Evolutionary conservation across 2,329 filamentous ascomycete species (phyloP).

Genomic region (Bimuria novae-zelandiae): DNA sequence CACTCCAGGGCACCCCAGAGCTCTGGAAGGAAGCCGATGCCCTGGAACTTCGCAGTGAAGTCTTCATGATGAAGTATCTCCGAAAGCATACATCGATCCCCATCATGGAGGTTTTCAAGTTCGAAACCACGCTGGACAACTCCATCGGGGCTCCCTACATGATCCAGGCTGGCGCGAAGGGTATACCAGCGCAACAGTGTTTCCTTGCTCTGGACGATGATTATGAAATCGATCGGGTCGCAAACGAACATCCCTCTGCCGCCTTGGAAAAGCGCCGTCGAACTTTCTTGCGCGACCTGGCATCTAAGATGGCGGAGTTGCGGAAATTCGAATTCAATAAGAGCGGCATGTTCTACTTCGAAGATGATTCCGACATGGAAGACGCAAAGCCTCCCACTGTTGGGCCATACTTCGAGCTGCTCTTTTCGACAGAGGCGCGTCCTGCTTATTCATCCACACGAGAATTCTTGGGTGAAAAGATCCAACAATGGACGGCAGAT

Average conservation of each 20-base stretch:
- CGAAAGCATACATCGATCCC: constrained; percentile 9
- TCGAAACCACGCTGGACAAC: constrained; percentile 17
- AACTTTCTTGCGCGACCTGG: constrained; percentile 13
- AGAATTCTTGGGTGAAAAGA: not conserved
- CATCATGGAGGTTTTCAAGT: constrained; percentile 11
- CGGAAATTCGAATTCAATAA: constrained; percentile 15
- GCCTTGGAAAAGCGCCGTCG: not conserved
- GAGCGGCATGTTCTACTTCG: constrained; percentile 13
- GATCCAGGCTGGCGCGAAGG: not conserved
- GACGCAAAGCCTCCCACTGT: not conserved
- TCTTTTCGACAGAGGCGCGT: not conserved
- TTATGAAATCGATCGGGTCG: constrained; percentile 5
- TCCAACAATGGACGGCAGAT: not conserved
- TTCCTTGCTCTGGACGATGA: not conserved
- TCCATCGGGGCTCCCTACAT: constrained; percentile 17
- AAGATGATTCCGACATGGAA: not conserved
- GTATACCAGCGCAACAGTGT: not conserved
- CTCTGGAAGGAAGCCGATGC: constrained; percentile 3
- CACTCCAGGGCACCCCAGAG: not conserved
- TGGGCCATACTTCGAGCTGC: not conserved
- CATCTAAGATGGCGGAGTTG: constrained; percentile 11
- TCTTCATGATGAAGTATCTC: not conserved
- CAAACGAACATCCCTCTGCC: constrained; percentile 1
- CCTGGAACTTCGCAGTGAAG: constrained; percentile 1
- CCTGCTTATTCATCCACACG: not conserved